These are phyloP conservation scores for Priceomyces carsonii DNA, from an alignment of 805 yeast genomes.

Conservation along the genomic window DNA sequence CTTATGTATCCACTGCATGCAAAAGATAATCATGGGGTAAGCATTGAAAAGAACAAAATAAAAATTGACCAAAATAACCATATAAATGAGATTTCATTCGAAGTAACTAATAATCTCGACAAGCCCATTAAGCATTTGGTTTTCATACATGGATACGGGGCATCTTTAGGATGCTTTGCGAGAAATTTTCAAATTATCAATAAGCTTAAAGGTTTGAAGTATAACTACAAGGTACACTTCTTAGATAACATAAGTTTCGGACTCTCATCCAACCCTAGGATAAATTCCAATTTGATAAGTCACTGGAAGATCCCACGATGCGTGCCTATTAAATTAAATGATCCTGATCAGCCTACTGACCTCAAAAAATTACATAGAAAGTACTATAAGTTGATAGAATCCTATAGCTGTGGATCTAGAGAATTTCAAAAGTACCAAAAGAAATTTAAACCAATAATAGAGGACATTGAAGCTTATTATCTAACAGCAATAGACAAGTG, in stretches of 20 bases:
- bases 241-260: conserved; percentile 54
- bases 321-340: conserved; percentile 28
- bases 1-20: conserved; percentile 28
- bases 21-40: conserved; percentile 23
- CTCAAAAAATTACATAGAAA: conserved; percentile 33
- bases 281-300: conserved; percentile 19
- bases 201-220: conserved; percentile 23
- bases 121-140: conserved; percentile 43
- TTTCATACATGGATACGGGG: conserved; percentile 59
- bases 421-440: conserved; percentile 31
- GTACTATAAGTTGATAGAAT: conserved; percentile 41
- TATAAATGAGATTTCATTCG: conserved; percentile 37
- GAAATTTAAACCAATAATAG: conserved; percentile 38
- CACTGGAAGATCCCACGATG: conserved; percentile 18
- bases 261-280: conserved; percentile 48
- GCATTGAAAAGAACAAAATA: conserved; percentile 15
- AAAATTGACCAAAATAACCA: conserved; percentile 25
- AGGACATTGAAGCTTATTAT: conserved; percentile 56
- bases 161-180: conserved; percentile 57
- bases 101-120: conserved; percentile 24
- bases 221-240: conserved; percentile 48
- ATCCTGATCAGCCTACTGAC: conserved; percentile 23
- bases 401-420: conserved; percentile 26
- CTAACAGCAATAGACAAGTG: conserved; percentile 62
- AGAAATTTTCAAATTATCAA: conserved; percentile 48